Evolutionary conservation across 1,284 basidiomycete genomes (phyloP).

Genomic region (Cutaneotrichosporon dermatis): DNA sequence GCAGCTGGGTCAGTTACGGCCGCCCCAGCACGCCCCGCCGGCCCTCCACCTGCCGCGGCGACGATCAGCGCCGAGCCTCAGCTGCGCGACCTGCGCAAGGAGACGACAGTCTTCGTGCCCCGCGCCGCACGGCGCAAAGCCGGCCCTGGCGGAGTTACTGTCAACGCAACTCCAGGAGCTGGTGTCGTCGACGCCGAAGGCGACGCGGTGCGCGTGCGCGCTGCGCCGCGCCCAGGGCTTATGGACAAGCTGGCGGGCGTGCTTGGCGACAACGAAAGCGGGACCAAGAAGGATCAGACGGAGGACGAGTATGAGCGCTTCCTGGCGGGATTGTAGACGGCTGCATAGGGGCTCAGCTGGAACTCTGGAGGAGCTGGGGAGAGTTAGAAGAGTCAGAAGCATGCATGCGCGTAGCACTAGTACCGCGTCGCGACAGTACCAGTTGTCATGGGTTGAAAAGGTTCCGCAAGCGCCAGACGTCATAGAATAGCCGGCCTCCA

Average conservation of each 20-base stretch:
- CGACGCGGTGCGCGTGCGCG: constrained; percentile 24
- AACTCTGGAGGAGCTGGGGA: too few species aligned
- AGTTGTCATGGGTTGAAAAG: too few species aligned
- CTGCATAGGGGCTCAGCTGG: too few species aligned
- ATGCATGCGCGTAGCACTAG: neutral
- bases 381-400: too few species aligned
- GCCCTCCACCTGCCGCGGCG: constrained; percentile 47
- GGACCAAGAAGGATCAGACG: constrained; percentile 4
- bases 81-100: constrained; percentile 84
- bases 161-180: constrained; percentile 42
- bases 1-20: constrained; percentile 7
- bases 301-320: constrained; percentile 21
- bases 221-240: constrained; percentile 28
- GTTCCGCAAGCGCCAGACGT: too few species aligned
- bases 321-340: constrained; percentile 13
- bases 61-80: constrained; percentile 76
- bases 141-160: constrained; percentile 12
- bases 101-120: constrained; percentile 83
- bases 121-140: constrained; percentile 42
- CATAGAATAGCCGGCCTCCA: too few species aligned
- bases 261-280: constrained; percentile 16
- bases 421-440: too few species aligned
- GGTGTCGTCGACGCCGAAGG: constrained; percentile 41
- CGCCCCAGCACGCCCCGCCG: constrained; percentile 10
- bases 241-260: constrained; percentile 44